Percentiles rank a stretch among this genome's conserved stretches.
phyloP scores from a whole-genome alignment of 306 rosid genomes.

The Vigna hirtella region DNA sequence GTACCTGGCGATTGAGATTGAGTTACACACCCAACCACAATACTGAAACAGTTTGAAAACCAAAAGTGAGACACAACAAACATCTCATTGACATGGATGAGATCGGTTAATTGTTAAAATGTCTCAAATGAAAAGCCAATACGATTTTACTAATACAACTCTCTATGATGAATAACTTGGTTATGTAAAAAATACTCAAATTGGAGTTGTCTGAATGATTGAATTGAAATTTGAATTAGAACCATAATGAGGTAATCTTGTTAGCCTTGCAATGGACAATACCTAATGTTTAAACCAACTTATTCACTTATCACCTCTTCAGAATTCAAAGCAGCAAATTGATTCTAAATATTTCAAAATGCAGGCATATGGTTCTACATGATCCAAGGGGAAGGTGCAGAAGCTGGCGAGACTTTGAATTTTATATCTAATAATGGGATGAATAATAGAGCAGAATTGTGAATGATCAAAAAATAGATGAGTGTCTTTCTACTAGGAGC shows the following conservation, averaged over 20 bases:
- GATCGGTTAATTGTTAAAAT: neutral
- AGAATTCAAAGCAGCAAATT: neutral
- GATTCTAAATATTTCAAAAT: neutral
- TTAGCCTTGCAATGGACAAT: neutral
- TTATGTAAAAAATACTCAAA: neutral
- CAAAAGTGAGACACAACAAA: neutral
- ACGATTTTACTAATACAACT: neutral
- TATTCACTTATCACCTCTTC: neutral
- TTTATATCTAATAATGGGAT: no score
- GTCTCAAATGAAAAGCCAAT: neutral
- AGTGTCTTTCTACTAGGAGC: no score
- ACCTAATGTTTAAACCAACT: conserved; percentile 2
- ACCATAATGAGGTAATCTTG: neutral
- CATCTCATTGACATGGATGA: neutral
- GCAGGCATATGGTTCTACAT: neutral
- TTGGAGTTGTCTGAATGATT: neutral
- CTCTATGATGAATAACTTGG: conserved; percentile 1
- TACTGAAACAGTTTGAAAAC: conserved; percentile 1
- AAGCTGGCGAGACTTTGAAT: neutral
- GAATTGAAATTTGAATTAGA: conserved; percentile 11
- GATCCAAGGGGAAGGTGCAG: neutral
- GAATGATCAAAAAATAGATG: no score
- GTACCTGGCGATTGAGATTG: neutral
- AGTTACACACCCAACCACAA: neutral
- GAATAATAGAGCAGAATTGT: no score